Percentiles rank a stretch among this genome's conserved stretches.
Conservation (phyloP, 257 asterid species). For the Fraxinus cuspidata region DNA sequence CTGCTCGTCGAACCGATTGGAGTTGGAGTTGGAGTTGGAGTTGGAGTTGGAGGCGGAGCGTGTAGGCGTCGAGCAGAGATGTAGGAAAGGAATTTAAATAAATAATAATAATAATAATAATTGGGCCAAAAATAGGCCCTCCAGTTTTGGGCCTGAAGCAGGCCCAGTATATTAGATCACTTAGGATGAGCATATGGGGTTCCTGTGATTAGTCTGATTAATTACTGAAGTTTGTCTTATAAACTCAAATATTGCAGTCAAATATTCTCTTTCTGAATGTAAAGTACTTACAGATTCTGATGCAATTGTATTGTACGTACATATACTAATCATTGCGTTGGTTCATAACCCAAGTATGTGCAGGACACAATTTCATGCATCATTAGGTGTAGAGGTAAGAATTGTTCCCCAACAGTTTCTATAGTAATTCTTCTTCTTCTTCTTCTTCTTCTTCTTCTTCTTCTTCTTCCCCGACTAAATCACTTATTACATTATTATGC, state of each 20-base stretch:
- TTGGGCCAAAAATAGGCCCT: too few relatives aligned
- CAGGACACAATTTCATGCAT: conserved; percentile 35
- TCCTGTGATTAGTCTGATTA: conserved; percentile 4
- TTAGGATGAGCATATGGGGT: not conserved
- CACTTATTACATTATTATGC: not conserved
- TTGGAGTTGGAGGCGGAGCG: too few relatives aligned
- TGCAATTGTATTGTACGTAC: conserved; percentile 6
- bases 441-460: too few relatives aligned
- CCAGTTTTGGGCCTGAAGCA: too few relatives aligned
- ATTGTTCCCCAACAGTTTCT: conserved; percentile 16
- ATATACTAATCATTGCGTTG: not conserved
- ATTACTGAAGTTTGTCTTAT: not conserved
- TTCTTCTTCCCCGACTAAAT: not conserved
- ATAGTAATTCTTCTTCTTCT: too few relatives aligned
- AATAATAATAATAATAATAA: too few relatives aligned
- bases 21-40: too few relatives aligned
- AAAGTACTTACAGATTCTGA: conserved; percentile 8
- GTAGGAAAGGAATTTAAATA: too few relatives aligned
- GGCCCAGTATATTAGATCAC: too few relatives aligned
- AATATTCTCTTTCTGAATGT: conserved; percentile 11
- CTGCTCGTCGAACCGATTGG: too few relatives aligned
- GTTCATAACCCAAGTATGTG: conserved; percentile 19
- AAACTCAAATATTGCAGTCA: conserved; percentile 8
- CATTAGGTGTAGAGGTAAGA: conserved; percentile 44
- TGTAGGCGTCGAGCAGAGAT: too few relatives aligned